Evolutionary conservation across 805 yeast species (phyloP).

Genomic region (Lipomyces spencermartinsiae): DNA sequence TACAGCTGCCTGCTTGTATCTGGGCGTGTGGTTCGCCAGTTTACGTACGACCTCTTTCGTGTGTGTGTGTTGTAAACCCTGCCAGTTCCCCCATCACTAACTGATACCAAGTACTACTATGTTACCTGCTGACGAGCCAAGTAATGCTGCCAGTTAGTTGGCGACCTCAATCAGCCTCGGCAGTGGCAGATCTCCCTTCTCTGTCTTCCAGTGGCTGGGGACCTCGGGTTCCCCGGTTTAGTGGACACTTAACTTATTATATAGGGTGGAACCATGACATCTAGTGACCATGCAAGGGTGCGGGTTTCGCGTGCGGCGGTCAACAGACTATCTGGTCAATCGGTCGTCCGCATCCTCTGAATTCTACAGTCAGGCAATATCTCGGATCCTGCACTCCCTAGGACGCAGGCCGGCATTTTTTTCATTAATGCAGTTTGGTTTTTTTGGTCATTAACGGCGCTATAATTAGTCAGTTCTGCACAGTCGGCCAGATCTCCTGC

Average conservation of each 20-base stretch:
- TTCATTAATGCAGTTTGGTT: not conserved
- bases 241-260: not conserved
- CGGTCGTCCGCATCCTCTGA: not conserved
- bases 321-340: not conserved
- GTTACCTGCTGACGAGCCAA: not conserved
- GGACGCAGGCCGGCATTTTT: not conserved
- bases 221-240: not conserved
- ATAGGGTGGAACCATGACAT: no score
- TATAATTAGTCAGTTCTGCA: not conserved
- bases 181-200: not conserved
- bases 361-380: not conserved
- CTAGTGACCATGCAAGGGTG: not conserved
- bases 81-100: no score
- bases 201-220: not conserved
- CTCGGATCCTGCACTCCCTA: not conserved
- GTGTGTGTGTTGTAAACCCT: not conserved
- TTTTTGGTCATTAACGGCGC: not conserved
- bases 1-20: no score
- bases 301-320: not conserved
- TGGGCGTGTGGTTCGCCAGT: no score
- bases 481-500: not conserved
- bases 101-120: not conserved
- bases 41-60: not conserved
- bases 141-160: not conserved
- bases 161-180: not conserved